Base-by-base conservation (phyloP, 805 yeast species). In the Wickerhamiella galacta region DNA sequence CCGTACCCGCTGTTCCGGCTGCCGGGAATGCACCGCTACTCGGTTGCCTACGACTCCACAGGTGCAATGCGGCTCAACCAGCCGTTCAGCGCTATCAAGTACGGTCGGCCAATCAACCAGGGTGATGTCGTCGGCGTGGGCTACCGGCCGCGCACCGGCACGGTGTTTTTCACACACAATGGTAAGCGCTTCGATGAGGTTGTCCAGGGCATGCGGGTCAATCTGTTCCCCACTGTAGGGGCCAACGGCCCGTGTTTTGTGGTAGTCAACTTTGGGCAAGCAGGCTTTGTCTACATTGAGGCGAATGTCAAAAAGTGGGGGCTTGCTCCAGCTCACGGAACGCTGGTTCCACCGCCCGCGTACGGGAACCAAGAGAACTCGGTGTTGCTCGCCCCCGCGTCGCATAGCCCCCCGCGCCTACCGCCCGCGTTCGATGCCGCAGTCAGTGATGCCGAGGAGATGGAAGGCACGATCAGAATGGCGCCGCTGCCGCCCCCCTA, bases 101-200 rank as follows among this genome's bases (percentile, higher is more conserved):
- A 58, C 44, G 55, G 80, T 51, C 39, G 66, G 49, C 39, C 67
- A 43, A 44, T 74, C 46, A 54, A 75, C 30, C 65, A 70, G 22
- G 95, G 95, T 20, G 98, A 90, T 53, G 92, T 90, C 20, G 65
- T 90, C 10, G 98, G 98, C 2, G 70, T 87, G 19, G 98, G 98
- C 0, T 78, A 81, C 49, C 66, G 87, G 38, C 72, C 80, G 2
- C 63, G 82, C 28, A 63, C 80, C 12, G 93, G 95, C 2, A 74
- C 93, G 0, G 66, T 90, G 0, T 90, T 90, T 47, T 90, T 85
- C 62, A 90, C 98, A 0, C 67, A 94, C 43, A 90, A 90, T 47
- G 98, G 98, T 19, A 82, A 82, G 51, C 82, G 81, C 49, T 58
- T 90, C 17, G 95, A 85, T 49, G 75, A 79, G 33, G 73, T 73